A percentile compares a stretch with the other conserved stretches of the same genome.
These are phyloP conservation scores for Serpula lacrymans DNA, from an alignment of 768 basidiomycete species.

Conservation along the genomic window DNA sequence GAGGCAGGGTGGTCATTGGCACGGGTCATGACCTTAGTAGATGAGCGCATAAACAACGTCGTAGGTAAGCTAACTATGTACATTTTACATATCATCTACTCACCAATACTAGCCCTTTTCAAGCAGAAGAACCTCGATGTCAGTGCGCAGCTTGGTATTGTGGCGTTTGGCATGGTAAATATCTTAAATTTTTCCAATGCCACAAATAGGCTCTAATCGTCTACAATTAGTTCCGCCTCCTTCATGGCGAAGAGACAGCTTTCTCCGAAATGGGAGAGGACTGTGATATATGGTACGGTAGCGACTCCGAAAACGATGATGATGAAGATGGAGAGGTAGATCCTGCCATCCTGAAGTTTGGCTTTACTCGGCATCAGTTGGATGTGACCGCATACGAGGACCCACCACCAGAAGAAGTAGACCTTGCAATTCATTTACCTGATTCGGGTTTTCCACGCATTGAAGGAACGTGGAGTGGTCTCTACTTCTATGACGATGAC, in stretches of 20 bases:
- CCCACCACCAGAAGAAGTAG: too few species aligned
- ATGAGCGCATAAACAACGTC: slow-evolving; percentile 19
- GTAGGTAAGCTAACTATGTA: slow-evolving; percentile 16
- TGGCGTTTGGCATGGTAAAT: slow-evolving; percentile 26
- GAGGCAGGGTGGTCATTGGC: slow-evolving; percentile 18
- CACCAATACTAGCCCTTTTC: slow-evolving; percentile 19
- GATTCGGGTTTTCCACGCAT: background rate
- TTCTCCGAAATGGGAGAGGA: slow-evolving; percentile 1
- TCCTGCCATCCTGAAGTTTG: slow-evolving; percentile 3
- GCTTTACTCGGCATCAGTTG: background rate
- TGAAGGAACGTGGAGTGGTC: background rate
- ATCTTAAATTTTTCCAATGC: background rate
- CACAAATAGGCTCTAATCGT: background rate
- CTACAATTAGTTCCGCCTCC: background rate
- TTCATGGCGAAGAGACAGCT: background rate
- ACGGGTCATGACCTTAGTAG: slow-evolving; percentile 15
- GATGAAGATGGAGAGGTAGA: slow-evolving; percentile 3
- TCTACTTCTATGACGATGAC: background rate
- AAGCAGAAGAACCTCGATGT: slow-evolving; percentile 22
- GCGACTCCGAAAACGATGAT: slow-evolving; percentile 3
- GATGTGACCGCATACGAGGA: slow-evolving; percentile 2
- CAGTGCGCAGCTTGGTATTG: slow-evolving; percentile 19
- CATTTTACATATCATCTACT: background rate
- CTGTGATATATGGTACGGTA: slow-evolving; percentile 4
- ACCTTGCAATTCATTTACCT: background rate